Evolutionary conservation across 805 yeast species (phyloP).

Genomic region (Kuraishia piskuri): DNA sequence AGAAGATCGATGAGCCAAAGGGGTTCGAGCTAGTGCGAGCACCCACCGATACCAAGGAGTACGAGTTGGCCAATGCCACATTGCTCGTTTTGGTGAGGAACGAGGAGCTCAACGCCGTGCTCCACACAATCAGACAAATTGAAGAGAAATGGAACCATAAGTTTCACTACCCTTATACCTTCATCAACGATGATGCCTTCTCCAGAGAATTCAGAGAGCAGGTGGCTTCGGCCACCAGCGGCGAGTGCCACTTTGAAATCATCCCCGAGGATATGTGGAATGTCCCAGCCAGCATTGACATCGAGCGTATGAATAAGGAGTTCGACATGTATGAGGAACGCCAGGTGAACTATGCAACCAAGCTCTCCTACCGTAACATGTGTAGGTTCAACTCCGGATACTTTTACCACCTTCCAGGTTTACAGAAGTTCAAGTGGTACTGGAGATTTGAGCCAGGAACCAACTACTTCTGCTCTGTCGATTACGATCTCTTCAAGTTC

Average conservation of each 20-base stretch:
- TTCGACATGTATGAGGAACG: constrained; percentile 21
- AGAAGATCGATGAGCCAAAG: constrained; percentile 38
- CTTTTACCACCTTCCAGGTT: constrained; percentile 62
- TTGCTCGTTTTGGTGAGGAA: constrained; percentile 64
- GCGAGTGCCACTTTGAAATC: constrained; percentile 16
- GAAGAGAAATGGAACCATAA: constrained; percentile 57
- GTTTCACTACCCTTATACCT: constrained; percentile 67
- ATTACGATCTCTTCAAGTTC: constrained; percentile 71
- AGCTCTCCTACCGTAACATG: constrained; percentile 79
- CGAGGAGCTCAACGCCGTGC: constrained; percentile 40
- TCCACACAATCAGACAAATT: constrained; percentile 44
- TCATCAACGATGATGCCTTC: constrained; percentile 66
- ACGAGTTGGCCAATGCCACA: constrained; percentile 53
- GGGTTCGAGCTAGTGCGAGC: constrained; percentile 19
- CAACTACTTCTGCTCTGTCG: constrained; percentile 65
- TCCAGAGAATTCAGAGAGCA: constrained; percentile 43
- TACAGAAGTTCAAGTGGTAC: constrained; percentile 71
- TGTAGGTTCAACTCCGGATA: constrained; percentile 84
- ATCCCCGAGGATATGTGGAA: constrained; percentile 44
- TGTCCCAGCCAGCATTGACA: constrained; percentile 50
- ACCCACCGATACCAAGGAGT: constrained; percentile 8
- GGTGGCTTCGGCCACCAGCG: constrained; percentile 28
- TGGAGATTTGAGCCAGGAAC: constrained; percentile 92
- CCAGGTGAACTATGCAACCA: constrained; percentile 64
- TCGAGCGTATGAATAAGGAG: constrained; percentile 14